Conservation (phyloP, 2,329 filamentous ascomycete species). For the Nemania serpens region DNA sequence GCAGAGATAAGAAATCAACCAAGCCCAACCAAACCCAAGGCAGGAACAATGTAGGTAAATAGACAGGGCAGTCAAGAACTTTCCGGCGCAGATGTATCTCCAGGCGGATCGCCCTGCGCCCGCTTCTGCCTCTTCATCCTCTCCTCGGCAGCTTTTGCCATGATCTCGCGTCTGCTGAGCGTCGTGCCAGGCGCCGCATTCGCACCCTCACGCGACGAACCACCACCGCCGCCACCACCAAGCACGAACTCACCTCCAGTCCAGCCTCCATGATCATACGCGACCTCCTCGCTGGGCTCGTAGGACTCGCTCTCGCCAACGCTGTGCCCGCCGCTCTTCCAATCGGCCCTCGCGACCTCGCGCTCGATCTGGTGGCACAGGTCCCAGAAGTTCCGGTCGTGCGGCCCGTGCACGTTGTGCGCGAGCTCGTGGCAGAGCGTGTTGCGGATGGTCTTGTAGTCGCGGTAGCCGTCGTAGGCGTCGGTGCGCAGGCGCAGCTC, state of each 20-base stretch:
- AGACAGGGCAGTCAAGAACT: slow-evolving; percentile 4
- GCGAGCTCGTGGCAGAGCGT: slow-evolving; percentile 95
- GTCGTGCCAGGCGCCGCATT: slow-evolving; percentile 27
- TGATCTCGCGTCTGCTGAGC: slow-evolving; percentile 73
- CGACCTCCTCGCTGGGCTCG: slow-evolving; percentile 57
- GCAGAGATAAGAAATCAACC: not conserved
- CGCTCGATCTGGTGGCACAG: slow-evolving; percentile 84
- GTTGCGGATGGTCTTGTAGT: slow-evolving; percentile 88
- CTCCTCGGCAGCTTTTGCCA: slow-evolving; percentile 76
- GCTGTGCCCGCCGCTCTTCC: slow-evolving; percentile 70
- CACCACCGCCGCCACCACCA: slow-evolving; percentile 61
- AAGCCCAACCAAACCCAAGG: not conserved
- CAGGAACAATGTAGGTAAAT: not conserved
- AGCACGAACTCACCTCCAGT: slow-evolving; percentile 78
- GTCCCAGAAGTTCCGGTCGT: slow-evolving; percentile 89
- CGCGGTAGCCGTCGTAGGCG: slow-evolving; percentile 88
- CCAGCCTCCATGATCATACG: slow-evolving; percentile 76
- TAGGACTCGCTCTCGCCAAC: slow-evolving; percentile 68
- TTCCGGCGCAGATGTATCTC: slow-evolving; percentile 24
- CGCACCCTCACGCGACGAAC: slow-evolving; percentile 1
- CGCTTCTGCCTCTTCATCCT: slow-evolving; percentile 54
- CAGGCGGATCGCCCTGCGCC: slow-evolving; percentile 27
- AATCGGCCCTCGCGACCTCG: slow-evolving; percentile 82
- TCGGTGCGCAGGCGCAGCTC: slow-evolving; percentile 91
- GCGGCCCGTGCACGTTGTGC: slow-evolving; percentile 85